Conservation (phyloP, 495 filamentous ascomycete genomes). For the Neurospora discreta region DNA sequence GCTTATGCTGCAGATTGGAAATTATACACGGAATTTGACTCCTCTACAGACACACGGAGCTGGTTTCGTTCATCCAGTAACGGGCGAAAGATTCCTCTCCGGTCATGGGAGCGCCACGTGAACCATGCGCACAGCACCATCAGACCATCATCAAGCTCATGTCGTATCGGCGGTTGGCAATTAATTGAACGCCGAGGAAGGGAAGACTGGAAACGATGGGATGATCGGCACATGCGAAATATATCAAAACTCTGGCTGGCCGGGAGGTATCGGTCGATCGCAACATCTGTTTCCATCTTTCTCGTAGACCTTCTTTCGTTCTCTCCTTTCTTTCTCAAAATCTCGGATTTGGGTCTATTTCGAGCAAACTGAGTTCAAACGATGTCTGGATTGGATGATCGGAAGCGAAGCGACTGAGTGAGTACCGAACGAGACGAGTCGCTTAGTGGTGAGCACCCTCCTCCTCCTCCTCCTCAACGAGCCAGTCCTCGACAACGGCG, state of each 20-base stretch:
- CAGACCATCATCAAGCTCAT: background rate
- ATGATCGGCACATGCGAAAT: background rate
- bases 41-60: background rate
- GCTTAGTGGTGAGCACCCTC: conserved; percentile 17
- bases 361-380: background rate
- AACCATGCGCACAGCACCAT: background rate
- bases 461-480: conserved; percentile 38
- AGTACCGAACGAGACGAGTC: background rate
- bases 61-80: background rate
- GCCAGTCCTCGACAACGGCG: conserved; percentile 37
- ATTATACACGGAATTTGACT: background rate
- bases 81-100: background rate
- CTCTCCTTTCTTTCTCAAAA: background rate
- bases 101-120: background rate
- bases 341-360: background rate
- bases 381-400: background rate
- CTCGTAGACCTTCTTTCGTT: background rate
- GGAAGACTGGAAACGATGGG: background rate
- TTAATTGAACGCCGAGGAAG: background rate
- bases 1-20: background rate
- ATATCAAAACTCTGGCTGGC: background rate
- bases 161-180: background rate
- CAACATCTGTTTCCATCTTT: background rate
- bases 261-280: background rate
- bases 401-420: background rate